Base-by-base conservation (phyloP, 2,329 filamentous ascomycete species). In the Verticillium klebahnii region DNA sequence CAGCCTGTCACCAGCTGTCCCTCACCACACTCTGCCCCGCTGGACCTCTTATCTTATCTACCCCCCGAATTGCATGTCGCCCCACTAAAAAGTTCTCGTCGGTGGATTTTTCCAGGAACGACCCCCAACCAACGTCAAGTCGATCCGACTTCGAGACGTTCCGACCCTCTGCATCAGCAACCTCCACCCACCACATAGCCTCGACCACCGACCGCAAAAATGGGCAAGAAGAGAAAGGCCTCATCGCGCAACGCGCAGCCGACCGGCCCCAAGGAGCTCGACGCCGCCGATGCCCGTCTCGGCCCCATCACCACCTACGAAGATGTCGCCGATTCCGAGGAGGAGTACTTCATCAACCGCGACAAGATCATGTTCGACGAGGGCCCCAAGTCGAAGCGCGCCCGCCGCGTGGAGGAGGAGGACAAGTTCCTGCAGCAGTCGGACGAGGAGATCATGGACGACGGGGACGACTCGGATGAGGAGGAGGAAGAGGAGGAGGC, bases 251-350 rank as follows among this genome's bases (percentile, higher is more conserved):
- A 71, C 59, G 68, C 76, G 36, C 77, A 74, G 63, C 75, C 80
- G 23, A 77, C 76, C 9, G 84, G 83, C 3, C 84, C 85, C 3
- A 80, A 79, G 64, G 85, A 86, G 37, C 71, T 85, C 63, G 77
- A 88, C 70, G 71, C 79, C 57, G 76, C 78, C 36, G 86, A 88
- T 65, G 85, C 88, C 39, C 86, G 87, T 59, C 82, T 93, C 17
- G 82, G 81, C 29, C 79, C 80, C 25, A 79, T 88, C 69, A 80
- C 75, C 56, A 88, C 85, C 2, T 94, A 85, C 74, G 88, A 94
- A 75, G 92, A 96, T 76, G 89, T 99, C 68, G 92, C 93, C 67
- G 89, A 97, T 73, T 96, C 93, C 1, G 92, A 97, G 74, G 95
- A 99, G 74, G 92, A 97, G 73, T 96, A 97, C 74, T 92, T 94